These are phyloP conservation scores for Brassica cretica DNA, from an alignment of 345 rosid genomes.

Conservation along the genomic window DNA sequence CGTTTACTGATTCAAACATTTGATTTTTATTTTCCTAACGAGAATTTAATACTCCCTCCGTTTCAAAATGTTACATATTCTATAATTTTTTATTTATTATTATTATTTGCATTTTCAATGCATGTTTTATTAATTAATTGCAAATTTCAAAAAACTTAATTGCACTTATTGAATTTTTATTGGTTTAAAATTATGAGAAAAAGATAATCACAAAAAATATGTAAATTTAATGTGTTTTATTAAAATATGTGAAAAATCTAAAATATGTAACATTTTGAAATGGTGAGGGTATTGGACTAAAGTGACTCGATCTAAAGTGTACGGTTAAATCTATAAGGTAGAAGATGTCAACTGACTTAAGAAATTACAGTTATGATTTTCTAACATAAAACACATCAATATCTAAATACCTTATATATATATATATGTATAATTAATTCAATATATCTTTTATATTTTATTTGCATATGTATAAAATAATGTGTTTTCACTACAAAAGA, in stretches of 20 bases:
- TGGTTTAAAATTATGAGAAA: too few relatives aligned
- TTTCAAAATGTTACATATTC: too few relatives aligned
- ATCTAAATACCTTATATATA: not conserved
- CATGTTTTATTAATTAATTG: too few relatives aligned
- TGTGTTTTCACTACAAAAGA: not conserved
- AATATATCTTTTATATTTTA: not conserved
- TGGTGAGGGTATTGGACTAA: too few relatives aligned
- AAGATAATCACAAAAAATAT: too few relatives aligned
- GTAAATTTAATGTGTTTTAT: too few relatives aligned
- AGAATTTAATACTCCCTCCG: not conserved
- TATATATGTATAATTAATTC: not conserved
- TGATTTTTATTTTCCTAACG: not conserved
- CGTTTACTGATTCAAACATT: conserved; percentile 27
- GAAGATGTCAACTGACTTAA: not conserved
- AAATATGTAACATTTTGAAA: too few relatives aligned
- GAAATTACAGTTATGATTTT: not conserved
- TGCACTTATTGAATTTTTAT: too few relatives aligned
- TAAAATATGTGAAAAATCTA: too few relatives aligned
- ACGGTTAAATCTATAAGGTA: not conserved
- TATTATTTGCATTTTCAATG: too few relatives aligned
- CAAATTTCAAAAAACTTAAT: too few relatives aligned
- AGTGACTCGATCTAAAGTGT: not conserved
- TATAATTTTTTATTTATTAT: too few relatives aligned
- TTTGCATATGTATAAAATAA: not conserved
- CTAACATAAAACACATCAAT: not conserved